Percentiles rank a stretch among this genome's conserved stretches.
These are phyloP conservation scores for Didymella pinodella DNA, from an alignment of 2,329 filamentous ascomycete genomes.

Conservation along the genomic window DNA sequence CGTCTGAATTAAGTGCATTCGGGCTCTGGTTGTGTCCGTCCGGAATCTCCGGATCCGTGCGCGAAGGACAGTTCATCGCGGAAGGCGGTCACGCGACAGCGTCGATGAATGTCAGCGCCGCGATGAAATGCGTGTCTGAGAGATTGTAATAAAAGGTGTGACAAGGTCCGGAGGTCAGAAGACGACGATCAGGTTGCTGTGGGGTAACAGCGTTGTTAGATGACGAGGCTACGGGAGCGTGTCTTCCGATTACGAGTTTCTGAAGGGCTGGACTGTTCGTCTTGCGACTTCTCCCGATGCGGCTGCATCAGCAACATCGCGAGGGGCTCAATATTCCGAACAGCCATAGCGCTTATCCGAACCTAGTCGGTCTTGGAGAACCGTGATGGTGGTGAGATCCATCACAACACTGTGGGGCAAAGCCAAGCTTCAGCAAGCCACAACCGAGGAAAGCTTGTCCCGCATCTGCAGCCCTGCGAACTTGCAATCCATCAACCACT, in stretches of 20 bases:
- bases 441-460: constrained; percentile 17
- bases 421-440: constrained; percentile 15
- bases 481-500: neutral
- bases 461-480: neutral
- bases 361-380: neutral
- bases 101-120: neutral
- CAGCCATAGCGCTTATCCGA: neutral
- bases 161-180: neutral
- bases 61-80: constrained; percentile 71
- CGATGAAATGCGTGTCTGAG: neutral
- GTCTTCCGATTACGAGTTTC: constrained; percentile 10
- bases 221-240: constrained; percentile 17
- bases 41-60: constrained; percentile 62
- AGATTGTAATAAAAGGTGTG: neutral
- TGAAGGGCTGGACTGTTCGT: constrained; percentile 1
- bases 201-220: constrained; percentile 16
- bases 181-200: constrained; percentile 3
- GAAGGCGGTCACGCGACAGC: constrained; percentile 2
- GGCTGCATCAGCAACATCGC: neutral
- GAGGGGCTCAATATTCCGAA: neutral
- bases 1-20: constrained; percentile 63
- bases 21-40: constrained; percentile 70
- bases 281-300: constrained; percentile 14
- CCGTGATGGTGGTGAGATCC: constrained; percentile 12
- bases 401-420: constrained; percentile 6